Base-by-base conservation (phyloP, 2,329 filamentous ascomycete genomes). In the Phialemoniopsis sp. region DNA sequence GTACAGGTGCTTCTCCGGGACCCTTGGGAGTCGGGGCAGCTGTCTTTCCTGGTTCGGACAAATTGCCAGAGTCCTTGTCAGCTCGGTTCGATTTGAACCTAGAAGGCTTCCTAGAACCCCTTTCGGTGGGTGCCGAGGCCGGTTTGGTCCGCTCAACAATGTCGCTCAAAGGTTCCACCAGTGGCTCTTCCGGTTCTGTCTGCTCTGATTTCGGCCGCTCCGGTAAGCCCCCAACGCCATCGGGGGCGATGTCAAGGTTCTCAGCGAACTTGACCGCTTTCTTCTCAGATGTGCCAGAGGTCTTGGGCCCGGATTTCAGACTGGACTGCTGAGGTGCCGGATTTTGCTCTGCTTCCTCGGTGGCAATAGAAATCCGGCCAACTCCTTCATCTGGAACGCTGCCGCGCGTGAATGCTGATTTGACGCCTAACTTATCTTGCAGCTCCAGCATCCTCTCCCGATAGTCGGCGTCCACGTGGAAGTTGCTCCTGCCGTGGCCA, bases 371-470 rank as follows among this genome's bases (percentile, higher is more conserved):
- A 18, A 64, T 62, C 19, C 54, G 53, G 10, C 58, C 62, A 19
- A 58, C 53, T 7, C 62, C 62, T 10, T 63, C 59, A 2, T 64
- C 59, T 3, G 48, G 51, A 36, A 49, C 62, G 76, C 83, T 55
- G 72, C 72, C 46, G 66, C 68, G 42, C 58, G 61, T 64, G 35
- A 67, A 69, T 13, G 64, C 63, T 4, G 70, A 70, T 46, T 67
- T 76, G 46, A 82, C 76, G n/a, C 72, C 74, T 1, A 96, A 72
- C 46, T 81, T 84, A 55, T 83, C 73, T 60, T 96, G 87, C 5
- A 98, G 69, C 48, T 90, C 87, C 33, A 85, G 74, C 93, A 98
- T 97, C 49, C 87, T 77, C 50, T 78, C 72, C 26, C 82, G 79
- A 54, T 95, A 94, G 13, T 87, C 82, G 32, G 89, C 80, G 13